phyloP scores from a whole-genome alignment of 140 eudicot genomes.

The Oenanthe javanica region DNA sequence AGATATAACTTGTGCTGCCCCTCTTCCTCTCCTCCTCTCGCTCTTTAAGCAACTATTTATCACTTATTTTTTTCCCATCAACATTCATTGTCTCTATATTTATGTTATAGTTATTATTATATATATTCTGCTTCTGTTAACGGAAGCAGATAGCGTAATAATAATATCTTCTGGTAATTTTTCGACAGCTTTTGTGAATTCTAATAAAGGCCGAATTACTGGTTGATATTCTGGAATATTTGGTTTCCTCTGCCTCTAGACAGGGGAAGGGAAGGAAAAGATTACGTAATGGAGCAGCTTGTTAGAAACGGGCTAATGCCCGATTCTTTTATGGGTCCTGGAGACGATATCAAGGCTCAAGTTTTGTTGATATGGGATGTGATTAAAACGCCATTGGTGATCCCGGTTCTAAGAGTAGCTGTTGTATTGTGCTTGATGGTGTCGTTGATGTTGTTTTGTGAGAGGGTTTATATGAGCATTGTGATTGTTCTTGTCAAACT shows the following conservation, averaged over 20 bases:
- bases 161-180: background rate
- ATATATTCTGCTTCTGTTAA: constrained; percentile 1
- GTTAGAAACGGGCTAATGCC: constrained; percentile 21
- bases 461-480: constrained; percentile 65
- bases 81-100: background rate
- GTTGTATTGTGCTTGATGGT: constrained; percentile 46
- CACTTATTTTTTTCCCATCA: background rate
- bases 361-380: constrained; percentile 28
- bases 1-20: background rate
- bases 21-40: constrained; percentile 5
- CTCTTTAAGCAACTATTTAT: background rate
- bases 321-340: constrained; percentile 21
- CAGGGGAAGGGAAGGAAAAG: background rate
- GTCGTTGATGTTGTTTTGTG: constrained; percentile 65
- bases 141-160: background rate
- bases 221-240: background rate
- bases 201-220: background rate
- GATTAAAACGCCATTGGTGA: constrained; percentile 46
- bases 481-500: constrained; percentile 44
- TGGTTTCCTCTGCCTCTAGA: constrained; percentile 20
- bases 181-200: background rate
- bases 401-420: constrained; percentile 37
- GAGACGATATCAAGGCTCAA: constrained; percentile 31
- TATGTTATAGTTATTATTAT: background rate
- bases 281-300: constrained; percentile 33